Percentiles rank a stretch among this genome's conserved stretches.
Conservation (phyloP, 805 yeast species). For the Nakazawaea peltata region DNA sequence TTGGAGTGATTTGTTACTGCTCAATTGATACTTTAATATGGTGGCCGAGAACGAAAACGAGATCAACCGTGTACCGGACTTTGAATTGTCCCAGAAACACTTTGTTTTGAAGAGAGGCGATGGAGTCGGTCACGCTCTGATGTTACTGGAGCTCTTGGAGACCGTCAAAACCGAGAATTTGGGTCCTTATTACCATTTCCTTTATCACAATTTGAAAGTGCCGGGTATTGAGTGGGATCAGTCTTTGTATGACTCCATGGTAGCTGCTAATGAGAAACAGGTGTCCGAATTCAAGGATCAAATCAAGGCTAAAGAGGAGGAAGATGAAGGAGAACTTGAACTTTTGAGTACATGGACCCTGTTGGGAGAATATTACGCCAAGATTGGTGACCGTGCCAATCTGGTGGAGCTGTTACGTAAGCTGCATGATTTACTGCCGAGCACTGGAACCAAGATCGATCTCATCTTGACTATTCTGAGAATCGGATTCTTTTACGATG, state of each 20-base stretch:
- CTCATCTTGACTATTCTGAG: constrained; percentile 73
- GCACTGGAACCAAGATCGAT: constrained; percentile 88
- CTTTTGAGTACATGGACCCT: constrained; percentile 66
- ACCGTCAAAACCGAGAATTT: constrained; percentile 53
- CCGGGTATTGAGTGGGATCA: constrained; percentile 52
- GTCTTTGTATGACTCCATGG: constrained; percentile 40
- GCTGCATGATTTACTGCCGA: constrained; percentile 72
- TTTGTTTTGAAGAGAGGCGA: constrained; percentile 42
- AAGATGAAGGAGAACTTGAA: constrained; percentile 83
- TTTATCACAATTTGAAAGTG: constrained; percentile 38
- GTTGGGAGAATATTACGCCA: constrained; percentile 83
- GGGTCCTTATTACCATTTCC: constrained; percentile 77
- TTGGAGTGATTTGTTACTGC: no score
- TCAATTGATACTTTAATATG: constrained; percentile 29
- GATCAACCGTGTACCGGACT: constrained; percentile 67
- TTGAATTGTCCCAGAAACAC: constrained; percentile 71
- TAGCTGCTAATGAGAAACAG: constrained; percentile 44
- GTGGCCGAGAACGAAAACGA: constrained; percentile 23
- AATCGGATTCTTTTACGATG: constrained; percentile 84
- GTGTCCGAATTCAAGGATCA: constrained; percentile 44
- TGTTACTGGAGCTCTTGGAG: constrained; percentile 35
- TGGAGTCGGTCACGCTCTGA: constrained; percentile 30
- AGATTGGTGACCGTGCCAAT: constrained; percentile 71
- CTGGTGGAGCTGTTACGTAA: constrained; percentile 61
- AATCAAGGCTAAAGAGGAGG: constrained; percentile 48